Evolutionary conservation across 148 eudicot genomes (phyloP), one percentile per base, ranked within the genome.

Genomic region (Heliosperma pusillum): DNA sequence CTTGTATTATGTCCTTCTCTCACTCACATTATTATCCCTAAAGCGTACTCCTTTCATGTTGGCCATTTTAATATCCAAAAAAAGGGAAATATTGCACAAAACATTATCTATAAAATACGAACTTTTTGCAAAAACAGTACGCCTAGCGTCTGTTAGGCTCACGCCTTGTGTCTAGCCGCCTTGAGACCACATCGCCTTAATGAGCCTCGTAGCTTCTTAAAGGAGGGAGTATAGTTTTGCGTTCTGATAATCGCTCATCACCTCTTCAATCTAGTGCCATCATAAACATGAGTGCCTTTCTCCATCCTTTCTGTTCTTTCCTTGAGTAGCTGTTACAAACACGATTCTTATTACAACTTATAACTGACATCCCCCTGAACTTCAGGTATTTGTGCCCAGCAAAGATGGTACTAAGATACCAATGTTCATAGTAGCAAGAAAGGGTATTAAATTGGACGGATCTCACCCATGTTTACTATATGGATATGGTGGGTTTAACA

Each of bases 401-500:
- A 95, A 95, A 79, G 98, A 95, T 78, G 97, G 96, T 66, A 86
- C 91, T 69, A 82, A 74, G 79, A 87, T 90, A 78, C 98, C 98
- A 20, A 74, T 88, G 79, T 95, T 95, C 80, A 87, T 92, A 74
- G 96, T 90, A 73, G 82, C 93, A 53, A 86, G 83, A 86, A 95
- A 90, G 84, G 87, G 86, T 66, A 82, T 90, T 78, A 55, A 52
- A 66, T 79, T 92, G 80, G 96, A 95, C 69, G 92, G 96, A 77
- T 95, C 97, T 61, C 88, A 95, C 77, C 97, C 97, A 25, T 95
- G 97, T 82, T 85, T 95, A 57, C 79, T 95, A 16, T 92, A 92
- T 67, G 97, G 88, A 66, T 95, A 95, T 81, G 98, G 98, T 79
- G 98, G 98, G 72, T 95, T 92, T 81, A 88, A 90, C 82, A 80